Evolutionary conservation across 352 stramenopile genomes (phyloP), one percentile per base, ranked within the genome.

Genomic region (Globisporangium orthogonon): DNA sequence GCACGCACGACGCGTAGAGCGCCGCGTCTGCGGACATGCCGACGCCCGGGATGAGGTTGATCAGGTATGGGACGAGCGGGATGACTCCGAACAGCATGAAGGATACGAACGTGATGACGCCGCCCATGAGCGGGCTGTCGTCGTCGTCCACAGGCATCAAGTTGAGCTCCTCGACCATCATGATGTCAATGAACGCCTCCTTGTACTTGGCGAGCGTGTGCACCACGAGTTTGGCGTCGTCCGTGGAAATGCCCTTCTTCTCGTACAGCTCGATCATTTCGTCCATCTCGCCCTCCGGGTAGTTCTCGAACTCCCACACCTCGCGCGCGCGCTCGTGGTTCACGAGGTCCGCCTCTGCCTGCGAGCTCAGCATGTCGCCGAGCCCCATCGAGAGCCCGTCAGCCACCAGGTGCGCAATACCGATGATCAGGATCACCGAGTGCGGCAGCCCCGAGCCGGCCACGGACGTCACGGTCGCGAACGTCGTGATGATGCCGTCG

Each of bases 211-310:
- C 75, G 72, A 98, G 87, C 35, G 91, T 98, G 56, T 88, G 73
- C 52, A 98, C 91, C 3, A 98, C 88, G 7, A 90, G 63, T 52
- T 75, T 77, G 6, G 95, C 94, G 79, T 98, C 94, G 6, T 97
- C 80, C 15, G 71, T 83, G 6, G 70, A 80, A 67, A 98, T 96
- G 23, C 95, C 94, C 60, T 90, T 83, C 59, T 86, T 78, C 65
- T 95, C 78, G 63, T 98, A 98, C 45, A 98, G 89, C 58, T 98
- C 94, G 58, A 98, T 86, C 95, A 98, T 98, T 73, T 98, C 95
- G 33, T 90, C 74, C 57, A 98, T 96, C 64, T 98, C 95, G 44
- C 95, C 95, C 61, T 98, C 91, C 0, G 90, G 88, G 71, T 97
- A 97, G 78, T 98, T 98, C 57, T 98, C 85, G 69, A 98, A 89